These are phyloP conservation scores for Cichorium intybus DNA, from an alignment of 140 eudicot genomes.

Conservation along the genomic window DNA sequence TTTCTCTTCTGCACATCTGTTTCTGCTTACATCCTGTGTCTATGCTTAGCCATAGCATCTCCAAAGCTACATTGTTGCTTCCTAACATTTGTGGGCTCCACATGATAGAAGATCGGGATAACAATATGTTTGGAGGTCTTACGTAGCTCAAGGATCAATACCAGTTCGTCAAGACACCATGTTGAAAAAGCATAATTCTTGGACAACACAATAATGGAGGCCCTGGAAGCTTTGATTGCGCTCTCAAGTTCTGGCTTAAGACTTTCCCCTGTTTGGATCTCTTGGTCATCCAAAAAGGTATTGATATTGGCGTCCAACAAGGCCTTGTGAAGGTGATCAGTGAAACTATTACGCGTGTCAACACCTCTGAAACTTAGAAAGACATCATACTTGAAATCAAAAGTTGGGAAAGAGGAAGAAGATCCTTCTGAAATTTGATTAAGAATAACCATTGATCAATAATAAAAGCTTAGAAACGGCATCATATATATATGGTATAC, in stretches of 20 bases:
- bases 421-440: too few relatives aligned
- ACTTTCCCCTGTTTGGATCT: background rate
- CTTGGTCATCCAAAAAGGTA: background rate
- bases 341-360: too few relatives aligned
- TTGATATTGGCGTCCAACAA: background rate
- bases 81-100: background rate
- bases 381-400: background rate
- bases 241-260: background rate
- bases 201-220: background rate
- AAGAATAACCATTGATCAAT: too few relatives aligned
- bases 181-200: background rate
- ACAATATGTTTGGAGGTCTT: background rate
- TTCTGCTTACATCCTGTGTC: background rate
- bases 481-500: too few relatives aligned
- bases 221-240: background rate
- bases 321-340: background rate
- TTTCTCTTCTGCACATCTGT: background rate
- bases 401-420: too few relatives aligned
- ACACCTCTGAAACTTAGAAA: conserved; percentile 6
- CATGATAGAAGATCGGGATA: background rate
- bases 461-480: too few relatives aligned
- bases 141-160: background rate
- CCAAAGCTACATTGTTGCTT: too few relatives aligned
- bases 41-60: too few relatives aligned
- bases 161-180: background rate